These are phyloP conservation scores for Thozetella sp. DNA, from an alignment of 495 filamentous ascomycete species.

Conservation along the genomic window DNA sequence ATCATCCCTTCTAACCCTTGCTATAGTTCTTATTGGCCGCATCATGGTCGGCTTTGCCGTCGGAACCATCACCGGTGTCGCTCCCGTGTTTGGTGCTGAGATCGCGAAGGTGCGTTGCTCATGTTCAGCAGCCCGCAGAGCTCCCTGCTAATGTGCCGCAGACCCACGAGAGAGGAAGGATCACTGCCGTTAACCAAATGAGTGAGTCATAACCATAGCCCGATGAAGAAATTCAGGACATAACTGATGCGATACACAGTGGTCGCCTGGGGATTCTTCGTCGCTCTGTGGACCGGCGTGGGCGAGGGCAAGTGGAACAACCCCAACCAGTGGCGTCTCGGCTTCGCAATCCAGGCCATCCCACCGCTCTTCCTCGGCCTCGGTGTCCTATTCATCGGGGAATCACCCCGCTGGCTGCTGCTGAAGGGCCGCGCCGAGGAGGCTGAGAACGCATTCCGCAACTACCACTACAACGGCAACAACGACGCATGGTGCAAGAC, in stretches of 20 bases:
- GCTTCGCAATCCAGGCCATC: conserved; percentile 53
- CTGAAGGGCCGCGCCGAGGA: conserved; percentile 48
- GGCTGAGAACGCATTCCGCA: conserved; percentile 38
- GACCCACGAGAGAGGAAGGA: conserved; percentile 49
- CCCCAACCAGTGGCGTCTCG: conserved; percentile 53
- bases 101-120: conserved; percentile 38
- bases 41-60: conserved; percentile 51
- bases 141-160: conserved; percentile 33
- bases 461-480: conserved; percentile 44
- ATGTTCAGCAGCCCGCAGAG: conserved; percentile 23
- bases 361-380: conserved; percentile 49
- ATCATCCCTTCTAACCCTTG: neutral
- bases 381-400: conserved; percentile 53
- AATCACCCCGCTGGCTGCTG: conserved; percentile 60
- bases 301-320: conserved; percentile 39
- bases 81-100: conserved; percentile 43
- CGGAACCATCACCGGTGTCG: conserved; percentile 50
- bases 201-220: conserved; percentile 14
- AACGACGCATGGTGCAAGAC: conserved; percentile 44
- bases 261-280: conserved; percentile 54
- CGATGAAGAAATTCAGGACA: too few relatives aligned
- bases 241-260: too few relatives aligned
- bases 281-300: conserved; percentile 39
- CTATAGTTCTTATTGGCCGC: conserved; percentile 48
- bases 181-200: conserved; percentile 45